Evolutionary conservation across 306 rosid species (phyloP), one percentile per base, ranked within the genome.

Genomic region (Sicyos edulis): DNA sequence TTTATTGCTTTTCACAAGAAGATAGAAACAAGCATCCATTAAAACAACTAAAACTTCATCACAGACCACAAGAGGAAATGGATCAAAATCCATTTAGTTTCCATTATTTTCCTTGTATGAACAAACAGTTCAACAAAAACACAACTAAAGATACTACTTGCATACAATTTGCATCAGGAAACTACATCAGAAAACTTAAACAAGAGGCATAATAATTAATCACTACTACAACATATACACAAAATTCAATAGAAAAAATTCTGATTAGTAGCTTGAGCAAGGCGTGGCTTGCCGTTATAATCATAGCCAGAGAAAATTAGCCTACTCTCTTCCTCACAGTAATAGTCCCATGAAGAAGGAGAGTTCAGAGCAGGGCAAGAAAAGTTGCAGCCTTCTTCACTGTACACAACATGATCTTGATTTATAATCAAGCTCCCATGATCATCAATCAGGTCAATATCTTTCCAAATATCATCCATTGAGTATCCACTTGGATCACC

Each of bases 391-490:
- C 55, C 51, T 54, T 72, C 67, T 72, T 42, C 62, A 4, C 76
- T 56, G 44, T 51, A 69, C 42, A 47, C 73, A 34, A 34, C 40
- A 40, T 40, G 45, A 49, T 69, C 44, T 70, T 70, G 74, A 11
- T 70, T 70, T 34, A n/a, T 51, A 29, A 32, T 22, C 72, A 71
- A 71, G 17, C 75, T 34, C 63, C 80, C 26, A 80, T 90, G 77
- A 34, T 84, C 91, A 34, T 84, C 91, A 19, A 88, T 75, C 13
- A 86, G 50, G 14, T 70, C 85, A 53, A 95, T 86, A 56, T 91
- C 97, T 78, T 91, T 91, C 99, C 99, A 95, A 80, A 95, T 91
- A 56, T 95, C 99, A 78, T 95, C 99, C 87, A 91, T 80, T 7
- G 95, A 81, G 77, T 81, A 83, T 13, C 72, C 59, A 24, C 32